These are phyloP conservation scores for Phytophthora fragariae DNA, from an alignment of 352 stramenopile genomes.

Conservation along the genomic window DNA sequence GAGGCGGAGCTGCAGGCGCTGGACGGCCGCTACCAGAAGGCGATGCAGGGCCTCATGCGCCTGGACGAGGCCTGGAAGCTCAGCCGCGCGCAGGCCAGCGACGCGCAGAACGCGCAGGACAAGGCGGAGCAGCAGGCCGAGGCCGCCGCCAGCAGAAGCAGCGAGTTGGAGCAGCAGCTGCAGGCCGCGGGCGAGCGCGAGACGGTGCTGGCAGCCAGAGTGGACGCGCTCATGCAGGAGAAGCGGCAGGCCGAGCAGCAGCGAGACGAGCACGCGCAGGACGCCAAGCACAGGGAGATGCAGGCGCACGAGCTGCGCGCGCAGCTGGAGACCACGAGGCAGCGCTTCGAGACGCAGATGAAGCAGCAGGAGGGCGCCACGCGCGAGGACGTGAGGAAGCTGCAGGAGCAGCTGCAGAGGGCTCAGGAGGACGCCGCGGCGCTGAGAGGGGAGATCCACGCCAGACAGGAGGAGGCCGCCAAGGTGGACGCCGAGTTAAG, in stretches of 20 bases:
- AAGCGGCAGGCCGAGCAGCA: conserved; percentile 51
- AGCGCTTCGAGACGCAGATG: conserved; percentile 40
- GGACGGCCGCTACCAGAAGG: conserved; percentile 72
- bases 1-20: conserved; percentile 53
- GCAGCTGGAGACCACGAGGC: conserved; percentile 35
- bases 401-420: conserved; percentile 45
- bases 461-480: conserved; percentile 55
- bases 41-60: conserved; percentile 70
- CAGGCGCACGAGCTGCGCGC: conserved; percentile 32
- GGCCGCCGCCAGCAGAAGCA: conserved; percentile 18
- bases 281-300: conserved; percentile 24
- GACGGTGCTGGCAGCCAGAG: conserved; percentile 15
- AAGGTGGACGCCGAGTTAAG: conserved; percentile 50
- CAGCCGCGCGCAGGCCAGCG: conserved; percentile 47
- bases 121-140: conserved; percentile 15
- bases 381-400: conserved; percentile 37
- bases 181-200: conserved; percentile 21
- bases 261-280: conserved; percentile 24
- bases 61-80: conserved; percentile 80
- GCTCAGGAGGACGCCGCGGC: conserved; percentile 49
- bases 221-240: conserved; percentile 34
- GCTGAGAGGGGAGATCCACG: conserved; percentile 62
- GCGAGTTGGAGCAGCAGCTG: conserved; percentile 35
- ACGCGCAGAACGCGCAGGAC: conserved; percentile 30
- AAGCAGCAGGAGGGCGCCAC: conserved; percentile 38